Conservation (phyloP, 2,329 filamentous ascomycete genomes). For the Chaetomium sp. region DNA sequence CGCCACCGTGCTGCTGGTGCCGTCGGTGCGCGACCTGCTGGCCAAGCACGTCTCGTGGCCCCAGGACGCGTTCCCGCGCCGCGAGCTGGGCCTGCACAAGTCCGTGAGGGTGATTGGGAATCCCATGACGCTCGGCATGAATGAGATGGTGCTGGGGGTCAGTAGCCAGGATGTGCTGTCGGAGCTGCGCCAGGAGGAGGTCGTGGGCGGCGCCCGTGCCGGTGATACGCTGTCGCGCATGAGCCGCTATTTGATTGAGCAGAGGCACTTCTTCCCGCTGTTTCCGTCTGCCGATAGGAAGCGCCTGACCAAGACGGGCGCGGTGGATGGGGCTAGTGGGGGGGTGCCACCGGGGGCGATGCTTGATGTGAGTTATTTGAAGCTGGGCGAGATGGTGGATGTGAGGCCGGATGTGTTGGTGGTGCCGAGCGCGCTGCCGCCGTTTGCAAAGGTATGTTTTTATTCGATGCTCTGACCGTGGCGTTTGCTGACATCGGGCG, state of each 20-base stretch:
- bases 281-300: conserved; percentile 77
- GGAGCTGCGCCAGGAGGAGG: conserved; percentile 76
- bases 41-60: conserved; percentile 87
- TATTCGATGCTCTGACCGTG: neutral
- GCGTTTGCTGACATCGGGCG: conserved; percentile 19
- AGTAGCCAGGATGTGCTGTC: conserved; percentile 82
- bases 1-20: conserved; percentile 79
- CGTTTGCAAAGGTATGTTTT: conserved; percentile 76
- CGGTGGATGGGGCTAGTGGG: conserved; percentile 48
- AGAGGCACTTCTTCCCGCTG: conserved; percentile 82
- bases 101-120: conserved; percentile 79
- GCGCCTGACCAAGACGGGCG: conserved; percentile 66
- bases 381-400: conserved; percentile 87
- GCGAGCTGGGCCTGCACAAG: conserved; percentile 78
- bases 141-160: conserved; percentile 81
- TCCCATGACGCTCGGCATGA: conserved; percentile 84
- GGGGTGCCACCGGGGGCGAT: conserved; percentile 70
- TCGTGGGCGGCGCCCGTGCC: conserved; percentile 59
- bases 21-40: conserved; percentile 80
- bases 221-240: conserved; percentile 69
- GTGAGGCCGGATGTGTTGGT: conserved; percentile 84
- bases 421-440: conserved; percentile 77
- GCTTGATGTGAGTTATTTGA: conserved; percentile 81
- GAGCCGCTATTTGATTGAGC: conserved; percentile 78
- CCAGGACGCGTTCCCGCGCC: conserved; percentile 61